Evolutionary conservation across 148 eudicot genomes (phyloP), one percentile per base, ranked within the genome.

Genomic region (Chenopodium quinoa): DNA sequence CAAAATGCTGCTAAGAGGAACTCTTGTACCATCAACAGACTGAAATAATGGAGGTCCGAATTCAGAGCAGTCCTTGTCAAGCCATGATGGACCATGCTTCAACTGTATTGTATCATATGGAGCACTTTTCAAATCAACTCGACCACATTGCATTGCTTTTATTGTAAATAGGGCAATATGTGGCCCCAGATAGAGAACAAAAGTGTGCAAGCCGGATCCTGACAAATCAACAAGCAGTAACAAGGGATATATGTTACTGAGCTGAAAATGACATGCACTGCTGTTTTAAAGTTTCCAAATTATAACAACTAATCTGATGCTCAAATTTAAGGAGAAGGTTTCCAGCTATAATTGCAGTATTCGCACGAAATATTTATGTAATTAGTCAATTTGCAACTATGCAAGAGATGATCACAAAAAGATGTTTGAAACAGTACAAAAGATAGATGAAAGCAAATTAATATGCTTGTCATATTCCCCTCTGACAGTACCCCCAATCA

Each of bases 191-290:
- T 96, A 96, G 34, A 96, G 91, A 74, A 96, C 98, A 89, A 96
- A 96, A 50, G 99, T 96, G 84, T 96, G 99, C 89, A 96, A 88
- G 31, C 99, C 99, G 77, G 98, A 93, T 79, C 99, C 99, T 96
- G 88, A 17, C 76, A 48, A 80, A 86, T 63, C 27, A 29, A 83
- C 34, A 50, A 58, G 20, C 78, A 75, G 63, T 48, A 75, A 77
- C 11, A 46, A 60, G 13, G 13, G n/a, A 37, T 9, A 8, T 23
- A 11, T n/a, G 31, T 34, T 27, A 47, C 40, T 50, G 75, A 34
- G 46, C 34, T 56, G 50, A 22, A 71, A 71, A 3, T 11, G 8
- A 10, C 4, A 14, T 7, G n/a, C 11, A 47, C 14, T 29, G 46
- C 71, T 77, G 34, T 77, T 0, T 20, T 56, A 11, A 58, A 22